Conservation (phyloP, 495 filamentous ascomycete genomes). For the Penicillium salamii region DNA sequence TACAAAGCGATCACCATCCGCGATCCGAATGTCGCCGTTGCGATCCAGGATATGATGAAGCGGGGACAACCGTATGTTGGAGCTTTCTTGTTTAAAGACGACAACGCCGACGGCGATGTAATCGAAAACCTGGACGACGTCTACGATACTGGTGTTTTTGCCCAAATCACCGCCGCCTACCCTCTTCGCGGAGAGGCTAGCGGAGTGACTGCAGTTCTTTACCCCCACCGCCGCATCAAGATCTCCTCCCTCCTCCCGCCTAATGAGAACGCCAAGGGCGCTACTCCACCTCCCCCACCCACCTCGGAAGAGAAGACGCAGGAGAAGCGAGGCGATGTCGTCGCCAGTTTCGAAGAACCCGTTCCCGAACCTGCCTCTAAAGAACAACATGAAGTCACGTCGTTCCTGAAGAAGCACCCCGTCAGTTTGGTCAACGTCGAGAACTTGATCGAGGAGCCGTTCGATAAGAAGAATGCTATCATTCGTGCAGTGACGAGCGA, state of each 20-base stretch:
- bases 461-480: constrained; percentile 81
- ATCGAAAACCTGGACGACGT: constrained; percentile 87
- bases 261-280: constrained; percentile 38
- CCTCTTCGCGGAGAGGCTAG: constrained; percentile 76
- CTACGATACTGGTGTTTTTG: constrained; percentile 93
- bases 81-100: constrained; percentile 95
- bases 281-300: constrained; percentile 41
- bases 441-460: constrained; percentile 82
- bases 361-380: constrained; percentile 40
- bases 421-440: constrained; percentile 94
- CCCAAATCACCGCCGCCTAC: constrained; percentile 93
- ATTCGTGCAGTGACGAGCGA: constrained; percentile 92
- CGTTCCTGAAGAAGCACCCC: constrained; percentile 84
- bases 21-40: constrained; percentile 81
- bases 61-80: constrained; percentile 98
- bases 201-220: constrained; percentile 85
- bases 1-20: constrained; percentile 98
- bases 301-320: constrained; percentile 55
- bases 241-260: constrained; percentile 77
- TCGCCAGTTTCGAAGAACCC: constrained; percentile 93
- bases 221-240: constrained; percentile 93
- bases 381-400: constrained; percentile 77
- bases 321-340: constrained; percentile 86
- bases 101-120: constrained; percentile 84
- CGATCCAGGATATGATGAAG: constrained; percentile 95